Percentiles rank a stretch among this genome's conserved stretches.
Conservation (phyloP, 805 yeast genomes). For the Pichia phayaonensis region DNA sequence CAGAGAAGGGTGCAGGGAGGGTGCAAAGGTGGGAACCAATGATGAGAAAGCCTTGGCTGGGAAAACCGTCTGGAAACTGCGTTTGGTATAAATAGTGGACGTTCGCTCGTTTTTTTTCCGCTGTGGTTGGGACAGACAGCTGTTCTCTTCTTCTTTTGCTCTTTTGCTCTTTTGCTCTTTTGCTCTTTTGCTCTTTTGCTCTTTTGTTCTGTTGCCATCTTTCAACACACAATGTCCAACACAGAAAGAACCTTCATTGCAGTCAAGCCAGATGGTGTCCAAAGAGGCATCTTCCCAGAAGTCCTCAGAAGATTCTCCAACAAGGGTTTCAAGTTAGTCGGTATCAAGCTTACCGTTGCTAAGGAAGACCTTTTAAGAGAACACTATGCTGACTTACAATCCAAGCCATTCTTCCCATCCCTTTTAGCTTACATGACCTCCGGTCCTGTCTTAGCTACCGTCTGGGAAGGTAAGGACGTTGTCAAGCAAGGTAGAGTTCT, state of each 20-base stretch:
- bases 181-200: background rate
- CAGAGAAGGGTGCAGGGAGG: too few relatives aligned
- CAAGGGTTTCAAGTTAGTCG: conserved; percentile 97
- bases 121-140: too few relatives aligned
- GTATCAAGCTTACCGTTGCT: conserved; percentile 85
- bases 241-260: conserved; percentile 89
- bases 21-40: too few relatives aligned
- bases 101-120: background rate
- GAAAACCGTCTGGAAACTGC: too few relatives aligned
- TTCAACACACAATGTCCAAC: conserved; percentile 37
- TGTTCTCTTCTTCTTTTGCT: background rate
- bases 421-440: conserved; percentile 93
- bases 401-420: conserved; percentile 97
- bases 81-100: background rate
- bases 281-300: conserved; percentile 90
- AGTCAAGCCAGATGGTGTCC: conserved; percentile 99
- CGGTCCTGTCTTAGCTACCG: conserved; percentile 98
- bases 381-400: conserved; percentile 93
- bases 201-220: background rate
- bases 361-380: conserved; percentile 79
- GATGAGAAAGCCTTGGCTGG: too few relatives aligned
- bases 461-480: conserved; percentile 99
- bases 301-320: conserved; percentile 90
- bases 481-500: conserved; percentile 97
- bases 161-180: background rate